phyloP scores from a whole-genome alignment of 352 stramenopile species.

The Globisporangium middletonii region DNA sequence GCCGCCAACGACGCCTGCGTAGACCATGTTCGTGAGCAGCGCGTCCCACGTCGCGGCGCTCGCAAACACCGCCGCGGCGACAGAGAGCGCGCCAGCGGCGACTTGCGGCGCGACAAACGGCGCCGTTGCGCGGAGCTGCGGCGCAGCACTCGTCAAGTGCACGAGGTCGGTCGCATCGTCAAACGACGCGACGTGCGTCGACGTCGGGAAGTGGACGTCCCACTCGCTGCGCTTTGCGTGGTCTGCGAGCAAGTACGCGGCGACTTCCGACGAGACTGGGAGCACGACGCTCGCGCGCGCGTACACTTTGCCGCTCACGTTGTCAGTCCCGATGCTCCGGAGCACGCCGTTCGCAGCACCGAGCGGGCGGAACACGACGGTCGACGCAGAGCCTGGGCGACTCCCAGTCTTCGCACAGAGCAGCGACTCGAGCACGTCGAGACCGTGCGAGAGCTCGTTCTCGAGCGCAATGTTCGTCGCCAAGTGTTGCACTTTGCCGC shows the following conservation, averaged over 20 bases:
- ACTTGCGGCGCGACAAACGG: conserved; percentile 25
- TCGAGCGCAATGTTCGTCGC: conserved; percentile 70
- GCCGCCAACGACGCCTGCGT: conserved; percentile 39
- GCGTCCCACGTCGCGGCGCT: conserved; percentile 33
- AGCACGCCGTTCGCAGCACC: conserved; percentile 49
- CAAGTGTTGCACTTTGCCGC: conserved; percentile 48
- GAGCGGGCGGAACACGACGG: conserved; percentile 52
- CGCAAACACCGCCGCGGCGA: conserved; percentile 35
- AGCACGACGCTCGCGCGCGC: conserved; percentile 61
- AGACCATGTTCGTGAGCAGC: conserved; percentile 39
- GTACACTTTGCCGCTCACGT: conserved; percentile 30
- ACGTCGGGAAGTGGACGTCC: conserved; percentile 68
- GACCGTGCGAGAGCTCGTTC: conserved; percentile 59
- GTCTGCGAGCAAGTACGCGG: conserved; percentile 51
- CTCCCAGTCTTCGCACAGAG: conserved; percentile 23
- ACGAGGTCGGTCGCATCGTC: conserved; percentile 73
- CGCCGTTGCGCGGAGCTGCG: conserved; percentile 34
- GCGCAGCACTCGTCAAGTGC: conserved; percentile 49
- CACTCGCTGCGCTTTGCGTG: conserved; percentile 67
- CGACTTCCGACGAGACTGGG: conserved; percentile 61
- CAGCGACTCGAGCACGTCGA: conserved; percentile 61
- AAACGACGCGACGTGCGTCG: conserved; percentile 58
- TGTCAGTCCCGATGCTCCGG: conserved; percentile 46
- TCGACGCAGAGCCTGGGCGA: conserved; percentile 10
- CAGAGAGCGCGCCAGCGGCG: too few species aligned